Evolutionary conservation across 257 asterid genomes (phyloP).

Genomic region (Striga asiatica): DNA sequence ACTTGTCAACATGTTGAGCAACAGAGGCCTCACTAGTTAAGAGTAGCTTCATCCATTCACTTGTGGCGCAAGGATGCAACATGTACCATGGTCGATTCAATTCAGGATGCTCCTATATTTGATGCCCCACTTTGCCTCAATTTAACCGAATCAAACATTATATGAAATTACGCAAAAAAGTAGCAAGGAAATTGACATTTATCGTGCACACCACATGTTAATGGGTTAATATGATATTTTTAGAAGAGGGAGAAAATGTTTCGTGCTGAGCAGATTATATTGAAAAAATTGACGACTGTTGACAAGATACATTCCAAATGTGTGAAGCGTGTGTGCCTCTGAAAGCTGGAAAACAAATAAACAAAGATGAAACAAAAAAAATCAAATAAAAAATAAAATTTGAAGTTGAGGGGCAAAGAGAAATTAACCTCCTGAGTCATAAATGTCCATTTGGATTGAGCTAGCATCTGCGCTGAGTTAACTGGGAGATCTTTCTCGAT

Average conservation of each 20-base stretch:
- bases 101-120: conserved; percentile 60
- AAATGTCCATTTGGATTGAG: conserved; percentile 65
- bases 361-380: not conserved
- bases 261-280: no score
- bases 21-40: conserved; percentile 23
- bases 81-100: conserved; percentile 74
- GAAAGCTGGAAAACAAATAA: not conserved
- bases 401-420: not conserved
- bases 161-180: not conserved
- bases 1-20: conserved; percentile 27
- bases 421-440: conserved; percentile 65
- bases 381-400: not conserved
- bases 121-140: conserved; percentile 1
- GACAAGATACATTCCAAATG: no score
- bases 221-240: no score
- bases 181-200: not conserved
- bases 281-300: no score
- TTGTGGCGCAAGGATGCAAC: conserved; percentile 84
- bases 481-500: conserved; percentile 48
- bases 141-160: not conserved
- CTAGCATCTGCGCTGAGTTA: conserved; percentile 36
- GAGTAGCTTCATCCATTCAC: conserved; percentile 86
- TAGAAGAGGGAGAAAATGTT: no score
- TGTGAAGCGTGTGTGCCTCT: no score
- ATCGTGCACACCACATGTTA: no score